A percentile compares a stretch with the other conserved stretches of the same genome.
phyloP scores from a whole-genome alignment of 2,329 filamentous ascomycete species.

The Tolypocladium album region DNA sequence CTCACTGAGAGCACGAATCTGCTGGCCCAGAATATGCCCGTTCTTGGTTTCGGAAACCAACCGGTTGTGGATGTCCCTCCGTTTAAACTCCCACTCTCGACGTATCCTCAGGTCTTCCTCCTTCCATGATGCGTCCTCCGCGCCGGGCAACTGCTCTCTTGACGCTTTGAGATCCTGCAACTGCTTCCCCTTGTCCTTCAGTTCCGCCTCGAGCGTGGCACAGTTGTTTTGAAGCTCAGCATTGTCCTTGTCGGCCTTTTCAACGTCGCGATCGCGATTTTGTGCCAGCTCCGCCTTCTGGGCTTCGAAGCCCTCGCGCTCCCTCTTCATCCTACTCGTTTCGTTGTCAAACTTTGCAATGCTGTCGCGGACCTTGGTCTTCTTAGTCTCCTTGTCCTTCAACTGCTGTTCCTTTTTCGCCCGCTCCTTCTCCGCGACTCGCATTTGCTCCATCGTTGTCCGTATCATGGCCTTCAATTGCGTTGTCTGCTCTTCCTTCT shows the following conservation, averaged over 20 bases:
- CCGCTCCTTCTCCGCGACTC: slow-evolving; percentile 67
- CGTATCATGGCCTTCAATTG: slow-evolving; percentile 75
- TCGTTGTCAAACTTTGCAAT: slow-evolving; percentile 58
- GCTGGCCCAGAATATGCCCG: slow-evolving; percentile 32
- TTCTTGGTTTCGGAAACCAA: slow-evolving; percentile 37
- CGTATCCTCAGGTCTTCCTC: slow-evolving; percentile 40
- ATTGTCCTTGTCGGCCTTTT: slow-evolving; percentile 43
- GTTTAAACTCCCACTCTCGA: slow-evolving; percentile 43
- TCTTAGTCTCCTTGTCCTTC: slow-evolving; percentile 57
- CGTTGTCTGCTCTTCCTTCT: slow-evolving; percentile 84
- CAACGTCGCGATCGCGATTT: slow-evolving; percentile 40
- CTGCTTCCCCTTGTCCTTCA: slow-evolving; percentile 55
- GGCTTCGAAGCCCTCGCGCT: slow-evolving; percentile 41
- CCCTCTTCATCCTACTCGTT: slow-evolving; percentile 46
- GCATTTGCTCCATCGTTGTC: slow-evolving; percentile 70
- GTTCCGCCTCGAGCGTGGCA: slow-evolving; percentile 56
- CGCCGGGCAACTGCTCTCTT: slow-evolving; percentile 50
- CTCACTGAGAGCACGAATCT: slow-evolving; percentile 34
- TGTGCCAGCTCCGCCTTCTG: slow-evolving; percentile 41
- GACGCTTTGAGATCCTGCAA: slow-evolving; percentile 67
- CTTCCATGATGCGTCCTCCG: slow-evolving; percentile 47
- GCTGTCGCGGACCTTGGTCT: slow-evolving; percentile 59
- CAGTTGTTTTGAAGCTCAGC: slow-evolving; percentile 53
- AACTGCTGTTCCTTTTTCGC: slow-evolving; percentile 65
- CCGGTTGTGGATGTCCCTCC: slow-evolving; percentile 41